Conservation (phyloP, 305 asterid genomes). For the Striga hermonthica region DNA sequence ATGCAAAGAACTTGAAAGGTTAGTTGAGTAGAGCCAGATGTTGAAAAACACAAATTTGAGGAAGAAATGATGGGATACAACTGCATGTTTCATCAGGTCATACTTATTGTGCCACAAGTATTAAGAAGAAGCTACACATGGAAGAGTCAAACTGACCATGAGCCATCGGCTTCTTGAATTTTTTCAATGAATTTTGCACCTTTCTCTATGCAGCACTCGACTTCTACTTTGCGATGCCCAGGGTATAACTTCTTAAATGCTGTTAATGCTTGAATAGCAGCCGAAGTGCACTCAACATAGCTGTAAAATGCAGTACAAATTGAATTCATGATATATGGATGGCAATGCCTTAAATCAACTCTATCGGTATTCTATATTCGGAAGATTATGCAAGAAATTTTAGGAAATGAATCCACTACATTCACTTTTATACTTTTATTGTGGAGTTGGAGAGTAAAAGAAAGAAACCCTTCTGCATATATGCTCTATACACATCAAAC, state of each 20-base stretch:
- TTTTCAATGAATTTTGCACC: slow-evolving; percentile 70
- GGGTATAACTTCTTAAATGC: slow-evolving; percentile 80
- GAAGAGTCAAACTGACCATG: slow-evolving; percentile 66
- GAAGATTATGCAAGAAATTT: slow-evolving; percentile 18
- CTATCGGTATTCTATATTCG: slow-evolving; percentile 5
- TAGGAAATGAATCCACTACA: no score
- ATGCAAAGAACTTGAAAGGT: slow-evolving; percentile 23
- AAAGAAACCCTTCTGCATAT: no score
- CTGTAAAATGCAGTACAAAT: slow-evolving; percentile 43
- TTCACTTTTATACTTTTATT: no score
- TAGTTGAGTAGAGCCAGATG: slow-evolving; percentile 20
- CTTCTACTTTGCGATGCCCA: slow-evolving; percentile 82
- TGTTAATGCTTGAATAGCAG: slow-evolving; percentile 87
- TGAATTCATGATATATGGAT: slow-evolving; percentile 13
- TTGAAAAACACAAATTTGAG: neutral
- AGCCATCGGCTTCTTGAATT: slow-evolving; percentile 87
- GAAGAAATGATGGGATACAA: slow-evolving; percentile 20
- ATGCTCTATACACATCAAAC: no score
- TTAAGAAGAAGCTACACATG: slow-evolving; percentile 9
- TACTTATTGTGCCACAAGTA: slow-evolving; percentile 7
- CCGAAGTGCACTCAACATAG: slow-evolving; percentile 97
- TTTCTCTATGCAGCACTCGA: slow-evolving; percentile 63
- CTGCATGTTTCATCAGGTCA: slow-evolving; percentile 10
- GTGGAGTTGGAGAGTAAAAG: no score
- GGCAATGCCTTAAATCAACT: slow-evolving; percentile 19